A percentile compares a stretch with the other conserved stretches of the same genome.
Evolutionary conservation across 169 alveolate genomes (phyloP).

Genomic region (Plasmodium yoelii): DNA sequence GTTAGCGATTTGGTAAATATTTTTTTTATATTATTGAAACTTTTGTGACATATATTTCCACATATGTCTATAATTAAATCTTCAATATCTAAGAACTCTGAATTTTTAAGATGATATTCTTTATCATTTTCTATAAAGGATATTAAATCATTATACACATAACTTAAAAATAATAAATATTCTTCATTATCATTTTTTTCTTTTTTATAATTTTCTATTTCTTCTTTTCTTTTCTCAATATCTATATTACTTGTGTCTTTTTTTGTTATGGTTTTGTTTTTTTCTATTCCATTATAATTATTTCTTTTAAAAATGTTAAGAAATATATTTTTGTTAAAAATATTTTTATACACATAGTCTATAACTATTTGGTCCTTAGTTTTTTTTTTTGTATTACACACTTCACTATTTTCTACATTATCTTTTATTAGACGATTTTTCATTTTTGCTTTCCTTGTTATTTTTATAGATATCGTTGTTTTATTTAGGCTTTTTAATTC

Average conservation of each 20-base stretch:
- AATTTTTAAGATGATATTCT: slow-evolving; percentile 27
- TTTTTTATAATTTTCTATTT: not conserved
- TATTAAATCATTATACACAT: slow-evolving; percentile 52
- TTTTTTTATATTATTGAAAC: slow-evolving; percentile 31
- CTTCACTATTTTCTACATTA: not conserved
- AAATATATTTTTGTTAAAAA: slow-evolving; percentile 30
- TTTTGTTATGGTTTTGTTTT: not conserved
- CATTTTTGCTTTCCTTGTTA: not conserved
- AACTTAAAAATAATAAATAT: slow-evolving; percentile 51
- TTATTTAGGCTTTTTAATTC: not conserved
- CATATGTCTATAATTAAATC: slow-evolving; percentile 48
- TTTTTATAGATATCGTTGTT: not conserved
- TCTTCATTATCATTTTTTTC: slow-evolving; percentile 43
- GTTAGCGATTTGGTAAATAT: slow-evolving; percentile 8
- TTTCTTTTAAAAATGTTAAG: slow-evolving; percentile 39
- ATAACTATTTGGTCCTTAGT: slow-evolving; percentile 32
- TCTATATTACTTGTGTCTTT: not conserved
- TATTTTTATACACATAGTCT: slow-evolving; percentile 46
- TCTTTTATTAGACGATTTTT: not conserved
- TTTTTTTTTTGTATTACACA: not conserved
- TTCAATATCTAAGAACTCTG: slow-evolving; percentile 33
- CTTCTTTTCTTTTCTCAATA: not conserved
- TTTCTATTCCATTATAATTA: not conserved
- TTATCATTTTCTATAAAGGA: slow-evolving; percentile 58
- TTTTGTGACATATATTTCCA: slow-evolving; percentile 20